phyloP scores from a whole-genome alignment of 148 eudicot species.

The Cornus suecica region DNA sequence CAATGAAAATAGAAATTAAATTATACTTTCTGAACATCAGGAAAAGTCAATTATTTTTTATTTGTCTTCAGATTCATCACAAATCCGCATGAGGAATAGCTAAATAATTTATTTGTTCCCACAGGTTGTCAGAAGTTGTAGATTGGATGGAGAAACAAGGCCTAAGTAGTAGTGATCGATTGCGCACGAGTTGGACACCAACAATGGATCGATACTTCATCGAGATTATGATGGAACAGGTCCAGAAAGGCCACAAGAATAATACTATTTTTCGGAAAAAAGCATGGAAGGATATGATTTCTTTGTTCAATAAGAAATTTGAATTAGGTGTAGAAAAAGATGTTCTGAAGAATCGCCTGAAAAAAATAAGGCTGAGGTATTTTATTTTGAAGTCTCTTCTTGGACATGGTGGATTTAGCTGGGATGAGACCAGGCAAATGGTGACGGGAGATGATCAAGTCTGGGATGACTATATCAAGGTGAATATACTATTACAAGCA shows the following conservation, averaged over 20 bases:
- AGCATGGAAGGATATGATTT: not conserved
- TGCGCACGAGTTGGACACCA: not conserved
- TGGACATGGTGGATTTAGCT: not conserved
- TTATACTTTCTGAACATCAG: not conserved
- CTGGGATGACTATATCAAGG: conserved; percentile 4
- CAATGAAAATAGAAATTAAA: too few relatives aligned
- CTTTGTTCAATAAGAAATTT: not conserved
- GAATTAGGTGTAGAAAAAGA: not conserved
- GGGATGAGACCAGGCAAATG: conserved; percentile 4
- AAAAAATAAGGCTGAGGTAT: not conserved
- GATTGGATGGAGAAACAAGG: not conserved
- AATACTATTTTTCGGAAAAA: not conserved
- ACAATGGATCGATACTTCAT: conserved; percentile 1
- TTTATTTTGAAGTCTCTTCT: not conserved
- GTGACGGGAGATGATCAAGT: not conserved
- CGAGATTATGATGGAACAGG: not conserved
- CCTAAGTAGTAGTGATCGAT: not conserved
- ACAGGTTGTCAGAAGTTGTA: not conserved
- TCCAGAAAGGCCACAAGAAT: not conserved
- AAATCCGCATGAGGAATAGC: not conserved
- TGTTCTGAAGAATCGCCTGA: not conserved
- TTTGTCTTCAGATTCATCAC: not conserved
- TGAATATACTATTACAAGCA: not conserved
- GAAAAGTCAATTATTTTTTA: not conserved
- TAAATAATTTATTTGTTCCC: not conserved